These are phyloP conservation scores for Xylariaceae sp. DNA, from an alignment of 2,329 filamentous ascomycete species.

Conservation along the genomic window DNA sequence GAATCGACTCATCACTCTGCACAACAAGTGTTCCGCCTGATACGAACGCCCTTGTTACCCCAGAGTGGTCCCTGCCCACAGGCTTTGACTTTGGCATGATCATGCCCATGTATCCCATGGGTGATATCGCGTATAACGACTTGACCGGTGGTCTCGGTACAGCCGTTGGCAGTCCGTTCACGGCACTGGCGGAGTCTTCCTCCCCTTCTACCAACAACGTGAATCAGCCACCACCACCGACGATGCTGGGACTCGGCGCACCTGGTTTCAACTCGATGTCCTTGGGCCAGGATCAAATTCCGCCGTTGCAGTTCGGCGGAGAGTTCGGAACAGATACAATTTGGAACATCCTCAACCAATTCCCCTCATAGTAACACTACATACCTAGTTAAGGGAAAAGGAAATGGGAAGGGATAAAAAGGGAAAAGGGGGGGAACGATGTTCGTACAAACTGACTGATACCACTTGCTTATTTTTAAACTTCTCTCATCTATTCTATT, in stretches of 20 bases:
- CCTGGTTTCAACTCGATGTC: conserved; percentile 17
- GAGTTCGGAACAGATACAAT: conserved; percentile 51
- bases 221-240: neutral
- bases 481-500: too few relatives aligned
- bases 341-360: conserved; percentile 52
- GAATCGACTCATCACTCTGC: conserved; percentile 21
- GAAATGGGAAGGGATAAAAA: too few relatives aligned
- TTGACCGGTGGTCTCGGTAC: conserved; percentile 39
- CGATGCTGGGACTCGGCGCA: conserved; percentile 10
- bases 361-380: conserved; percentile 28
- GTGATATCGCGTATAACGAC: conserved; percentile 54
- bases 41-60: conserved; percentile 19
- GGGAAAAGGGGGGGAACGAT: too few relatives aligned
- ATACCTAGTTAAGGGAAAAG: too few relatives aligned
- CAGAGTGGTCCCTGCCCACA: conserved; percentile 39
- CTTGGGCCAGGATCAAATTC: conserved; percentile 23
- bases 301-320: conserved; percentile 48
- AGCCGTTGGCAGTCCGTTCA: conserved; percentile 21
- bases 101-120: conserved; percentile 52
- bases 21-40: conserved; percentile 11
- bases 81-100: conserved; percentile 47
- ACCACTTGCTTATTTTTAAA: too few relatives aligned
- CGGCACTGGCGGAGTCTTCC: conserved; percentile 10
- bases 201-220: neutral
- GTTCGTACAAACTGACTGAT: too few relatives aligned